Evolutionary conservation across 2,329 filamentous ascomycete species (phyloP).

Genomic region (Parasarocladium wereldwijsianum): DNA sequence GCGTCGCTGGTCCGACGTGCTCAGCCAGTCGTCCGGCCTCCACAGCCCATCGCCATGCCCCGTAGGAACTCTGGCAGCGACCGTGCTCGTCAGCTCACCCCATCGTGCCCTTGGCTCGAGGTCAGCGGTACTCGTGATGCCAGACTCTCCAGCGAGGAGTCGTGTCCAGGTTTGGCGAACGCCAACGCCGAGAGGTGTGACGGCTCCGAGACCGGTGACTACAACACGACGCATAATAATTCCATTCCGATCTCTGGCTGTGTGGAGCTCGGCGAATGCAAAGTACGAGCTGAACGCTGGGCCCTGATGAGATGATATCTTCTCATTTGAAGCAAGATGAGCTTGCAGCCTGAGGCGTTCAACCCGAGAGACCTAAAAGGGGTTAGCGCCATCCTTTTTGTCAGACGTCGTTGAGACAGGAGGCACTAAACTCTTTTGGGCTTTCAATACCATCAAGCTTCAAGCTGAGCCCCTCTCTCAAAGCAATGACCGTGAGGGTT

Average conservation of each 20-base stretch:
- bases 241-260: conserved; percentile 30
- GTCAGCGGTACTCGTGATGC: conserved; percentile 58
- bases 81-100: conserved; percentile 62
- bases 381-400: too few relatives aligned
- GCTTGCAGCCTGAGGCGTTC: too few relatives aligned
- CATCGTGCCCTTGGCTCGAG: conserved; percentile 44
- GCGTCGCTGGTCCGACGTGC: conserved; percentile 45
- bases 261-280: too few relatives aligned
- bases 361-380: too few relatives aligned
- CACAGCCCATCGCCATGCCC: conserved; percentile 27
- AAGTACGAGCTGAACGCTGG: too few relatives aligned
- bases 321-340: too few relatives aligned
- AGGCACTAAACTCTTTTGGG: too few relatives aligned
- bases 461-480: too few relatives aligned
- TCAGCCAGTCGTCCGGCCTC: conserved; percentile 39
- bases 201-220: conserved; percentile 68
- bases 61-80: conserved; percentile 68
- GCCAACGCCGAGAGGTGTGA: conserved; percentile 74
- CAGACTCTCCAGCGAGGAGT: conserved; percentile 65
- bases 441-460: too few relatives aligned
- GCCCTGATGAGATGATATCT: too few relatives aligned
- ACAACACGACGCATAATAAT: conserved; percentile 54
- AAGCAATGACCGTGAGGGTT: too few relatives aligned
- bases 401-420: too few relatives aligned
- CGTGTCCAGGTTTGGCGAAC: conserved; percentile 65